Conservation (phyloP, 306 rosid species). For the Hippophae rhamnoides region DNA sequence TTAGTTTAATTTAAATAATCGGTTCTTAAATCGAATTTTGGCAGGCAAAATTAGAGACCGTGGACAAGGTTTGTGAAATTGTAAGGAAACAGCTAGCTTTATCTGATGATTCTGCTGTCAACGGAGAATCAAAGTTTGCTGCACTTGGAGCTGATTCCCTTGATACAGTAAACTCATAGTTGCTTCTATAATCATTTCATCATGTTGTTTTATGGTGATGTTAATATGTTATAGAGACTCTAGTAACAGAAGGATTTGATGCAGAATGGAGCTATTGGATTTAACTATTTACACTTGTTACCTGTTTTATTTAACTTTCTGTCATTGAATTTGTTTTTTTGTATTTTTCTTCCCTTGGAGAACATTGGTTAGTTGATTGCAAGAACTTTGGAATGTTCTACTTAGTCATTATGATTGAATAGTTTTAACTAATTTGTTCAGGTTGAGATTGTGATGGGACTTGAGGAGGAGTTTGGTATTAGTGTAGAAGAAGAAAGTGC, state of each 20-base stretch:
- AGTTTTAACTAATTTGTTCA: slow-evolving; percentile 13
- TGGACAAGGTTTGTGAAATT: slow-evolving; percentile 56
- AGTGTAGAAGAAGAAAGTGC: slow-evolving; percentile 75
- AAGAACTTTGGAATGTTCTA: slow-evolving; percentile 4
- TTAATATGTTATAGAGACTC: not conserved
- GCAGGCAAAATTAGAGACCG: slow-evolving; percentile 84
- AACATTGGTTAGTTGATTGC: not conserved
- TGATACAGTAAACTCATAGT: slow-evolving; percentile 58
- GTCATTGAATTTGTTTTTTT: too few species aligned
- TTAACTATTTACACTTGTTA: too few species aligned
- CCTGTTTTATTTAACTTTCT: too few species aligned
- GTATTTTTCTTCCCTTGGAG: too few species aligned
- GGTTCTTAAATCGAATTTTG: slow-evolving; percentile 4
- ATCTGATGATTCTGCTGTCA: slow-evolving; percentile 31
- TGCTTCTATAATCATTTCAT: not conserved
- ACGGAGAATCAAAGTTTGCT: slow-evolving; percentile 63
- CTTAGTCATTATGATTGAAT: not conserved
- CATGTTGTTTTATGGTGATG: not conserved
- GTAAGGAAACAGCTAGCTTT: slow-evolving; percentile 92
- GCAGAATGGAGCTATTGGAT: too few species aligned
- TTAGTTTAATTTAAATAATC: not conserved
- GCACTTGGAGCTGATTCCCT: slow-evolving; percentile 95
- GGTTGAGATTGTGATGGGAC: slow-evolving; percentile 99
- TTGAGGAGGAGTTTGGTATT: slow-evolving; percentile 82
- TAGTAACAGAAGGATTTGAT: not conserved